These are phyloP conservation scores for Carex arenaria DNA, from an alignment of 202 grass and related monocot genomes.

Conservation along the genomic window DNA sequence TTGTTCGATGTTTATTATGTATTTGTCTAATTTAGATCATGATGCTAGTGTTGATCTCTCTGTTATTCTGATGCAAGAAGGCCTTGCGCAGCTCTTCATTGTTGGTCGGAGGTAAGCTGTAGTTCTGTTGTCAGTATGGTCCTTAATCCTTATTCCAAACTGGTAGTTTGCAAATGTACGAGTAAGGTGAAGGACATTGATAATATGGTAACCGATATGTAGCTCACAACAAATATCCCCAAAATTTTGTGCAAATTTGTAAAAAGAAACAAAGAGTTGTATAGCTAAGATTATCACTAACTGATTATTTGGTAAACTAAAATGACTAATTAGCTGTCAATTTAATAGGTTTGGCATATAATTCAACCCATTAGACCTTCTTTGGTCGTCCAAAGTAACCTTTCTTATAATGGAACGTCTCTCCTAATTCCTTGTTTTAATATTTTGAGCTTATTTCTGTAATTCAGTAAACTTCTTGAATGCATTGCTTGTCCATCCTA, in stretches of 20 bases:
- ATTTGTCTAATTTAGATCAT: conserved; percentile 56
- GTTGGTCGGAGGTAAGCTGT: conserved; percentile 70
- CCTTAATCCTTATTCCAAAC: background rate
- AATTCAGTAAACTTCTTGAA: background rate
- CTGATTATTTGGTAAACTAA: background rate
- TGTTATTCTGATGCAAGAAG: conserved; percentile 99
- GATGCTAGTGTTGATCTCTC: conserved; percentile 92
- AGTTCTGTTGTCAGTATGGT: background rate
- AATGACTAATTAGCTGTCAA: background rate
- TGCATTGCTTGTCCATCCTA: background rate
- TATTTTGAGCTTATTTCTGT: background rate
- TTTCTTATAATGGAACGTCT: background rate
- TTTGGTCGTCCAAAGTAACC: background rate
- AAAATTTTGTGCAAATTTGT: background rate
- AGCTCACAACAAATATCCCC: background rate
- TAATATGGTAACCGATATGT: background rate
- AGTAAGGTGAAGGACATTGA: background rate
- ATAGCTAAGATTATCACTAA: background rate
- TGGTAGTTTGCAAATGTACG: conserved; percentile 1
- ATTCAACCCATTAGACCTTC: background rate
- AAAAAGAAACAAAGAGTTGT: background rate
- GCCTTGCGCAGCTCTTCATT: conserved; percentile 81
- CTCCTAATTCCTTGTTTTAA: background rate
- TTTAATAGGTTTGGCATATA: background rate
- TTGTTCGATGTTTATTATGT: conserved; percentile 15